Base-by-base conservation (phyloP, 306 rosid genomes). In the Benincasa hispida region DNA sequence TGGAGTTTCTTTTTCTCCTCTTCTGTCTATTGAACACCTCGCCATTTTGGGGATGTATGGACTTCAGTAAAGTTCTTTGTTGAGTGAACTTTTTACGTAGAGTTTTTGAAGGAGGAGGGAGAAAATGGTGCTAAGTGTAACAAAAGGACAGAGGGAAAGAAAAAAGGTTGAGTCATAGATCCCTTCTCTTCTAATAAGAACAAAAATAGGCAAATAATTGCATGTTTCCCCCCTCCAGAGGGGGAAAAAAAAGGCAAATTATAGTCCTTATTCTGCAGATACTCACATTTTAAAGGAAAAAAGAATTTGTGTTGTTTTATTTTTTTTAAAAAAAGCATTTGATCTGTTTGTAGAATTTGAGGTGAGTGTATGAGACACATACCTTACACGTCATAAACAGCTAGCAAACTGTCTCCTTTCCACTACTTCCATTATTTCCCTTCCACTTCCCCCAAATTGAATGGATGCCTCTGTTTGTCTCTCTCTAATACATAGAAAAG, bases 331-430 rank as follows among this genome's bases (percentile, higher is more conserved):
- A 8, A 72, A 50, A 50, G 76, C 76, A 72, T 18, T 72, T 27
- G 60, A 72, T 72, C 76, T 10, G 50, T 50, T 47, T 72, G 76
- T 25, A 48, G 59, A 50, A 72, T 18, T 72, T 72, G 24, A 47
- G 76, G 42, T 45, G 55, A 9, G 76, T 17, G n/a, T 50, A 50
- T 45, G 34, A 47, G 37, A 50, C 60, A 54, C 47, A 19, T 68
- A 73, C 73, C 78, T 67, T 72, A 59, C 87, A 83, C 88, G 82
- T 87, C 84, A 83, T 62, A 79, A 85, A 79, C 86, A 83, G 86
- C 83, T 79, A 80, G 74, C 85, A 68, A 65, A 60, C 50, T 72
- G 89, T 76, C 77, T 80, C 74, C 22, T 67, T 77, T 51, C 63
- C n/a, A 60, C 74, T 59, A 48, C 72, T 57, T 14, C 62, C 82